A percentile compares a stretch with the other conserved stretches of the same genome.
Evolutionary conservation across 352 stramenopile genomes (phyloP).

Genomic region (Phytophthora hybrid): DNA sequence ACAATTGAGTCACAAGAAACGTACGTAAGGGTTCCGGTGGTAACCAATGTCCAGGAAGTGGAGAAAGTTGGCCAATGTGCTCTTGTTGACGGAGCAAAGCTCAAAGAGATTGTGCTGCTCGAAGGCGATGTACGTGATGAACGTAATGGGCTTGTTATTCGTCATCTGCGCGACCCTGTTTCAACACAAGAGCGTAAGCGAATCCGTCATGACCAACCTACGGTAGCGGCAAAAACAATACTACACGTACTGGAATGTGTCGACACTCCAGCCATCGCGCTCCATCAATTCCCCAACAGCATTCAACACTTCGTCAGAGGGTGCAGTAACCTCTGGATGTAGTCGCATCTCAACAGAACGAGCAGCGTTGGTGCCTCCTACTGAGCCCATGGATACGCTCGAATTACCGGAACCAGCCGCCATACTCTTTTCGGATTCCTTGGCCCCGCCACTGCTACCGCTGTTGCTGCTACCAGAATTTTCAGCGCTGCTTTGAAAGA

Average conservation of each 20-base stretch:
- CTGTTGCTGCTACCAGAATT: conserved; percentile 21
- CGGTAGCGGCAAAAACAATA: background rate
- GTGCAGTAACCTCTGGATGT: conserved; percentile 67
- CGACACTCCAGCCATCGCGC: conserved; percentile 76
- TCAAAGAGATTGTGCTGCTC: conserved; percentile 87
- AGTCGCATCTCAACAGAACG: conserved; percentile 58
- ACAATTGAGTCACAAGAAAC: conserved; percentile 14
- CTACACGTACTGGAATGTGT: conserved; percentile 68
- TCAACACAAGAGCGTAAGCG: conserved; percentile 13
- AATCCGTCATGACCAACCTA: background rate
- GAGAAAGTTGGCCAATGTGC: conserved; percentile 81
- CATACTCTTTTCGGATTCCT: conserved; percentile 36
- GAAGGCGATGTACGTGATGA: conserved; percentile 87
- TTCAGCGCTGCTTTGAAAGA: conserved; percentile 44
- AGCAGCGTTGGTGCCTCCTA: conserved; percentile 17
- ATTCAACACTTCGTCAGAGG: conserved; percentile 71
- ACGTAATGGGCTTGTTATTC: conserved; percentile 80
- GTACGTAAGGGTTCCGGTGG: conserved; percentile 82
- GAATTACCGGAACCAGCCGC: conserved; percentile 24
- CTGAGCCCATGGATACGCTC: conserved; percentile 20
- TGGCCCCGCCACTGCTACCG: conserved; percentile 3
- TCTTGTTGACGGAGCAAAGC: conserved; percentile 75
- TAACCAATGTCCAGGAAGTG: conserved; percentile 86
- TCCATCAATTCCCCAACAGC: conserved; percentile 77
- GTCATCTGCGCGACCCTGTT: conserved; percentile 65